Conservation (phyloP, 768 basidiomycete genomes). For the Paxillus rubicundulus region DNA sequence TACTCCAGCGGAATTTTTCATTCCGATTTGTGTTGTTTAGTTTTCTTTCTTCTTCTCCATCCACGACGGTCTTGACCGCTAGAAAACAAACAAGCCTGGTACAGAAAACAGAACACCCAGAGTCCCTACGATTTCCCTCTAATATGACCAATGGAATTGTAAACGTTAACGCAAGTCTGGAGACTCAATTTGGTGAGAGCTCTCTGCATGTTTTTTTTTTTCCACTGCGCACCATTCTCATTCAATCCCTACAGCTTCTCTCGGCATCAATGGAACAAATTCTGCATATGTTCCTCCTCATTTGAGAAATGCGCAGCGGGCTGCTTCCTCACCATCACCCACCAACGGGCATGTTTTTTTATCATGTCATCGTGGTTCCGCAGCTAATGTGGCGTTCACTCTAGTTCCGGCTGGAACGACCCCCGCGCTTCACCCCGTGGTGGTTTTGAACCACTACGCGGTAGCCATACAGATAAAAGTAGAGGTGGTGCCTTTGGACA, state of each 20-base stretch:
- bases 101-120: conserved; percentile 23
- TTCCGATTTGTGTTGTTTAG: conserved; percentile 10
- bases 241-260: conserved; percentile 51
- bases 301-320: conserved; percentile 82
- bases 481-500: conserved; percentile 42
- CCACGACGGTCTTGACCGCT: conserved; percentile 26
- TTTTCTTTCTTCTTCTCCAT: conserved; percentile 26
- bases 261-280: conserved; percentile 67
- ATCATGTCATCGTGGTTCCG: conserved; percentile 12
- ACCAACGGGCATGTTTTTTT: conserved; percentile 50
- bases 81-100: conserved; percentile 31
- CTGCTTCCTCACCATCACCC: conserved; percentile 54
- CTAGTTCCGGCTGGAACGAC: conserved; percentile 73
- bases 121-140: conserved; percentile 35
- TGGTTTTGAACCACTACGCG: conserved; percentile 41
- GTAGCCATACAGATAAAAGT: conserved; percentile 37
- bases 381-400: conserved; percentile 18
- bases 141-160: conserved; percentile 93
- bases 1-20: conserved; percentile 25
- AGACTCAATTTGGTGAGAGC: conserved; percentile 69
- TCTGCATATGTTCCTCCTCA: conserved; percentile 89
- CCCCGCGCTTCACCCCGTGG: conserved; percentile 66
- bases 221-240: background rate
- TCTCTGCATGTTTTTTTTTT: conserved; percentile 2
- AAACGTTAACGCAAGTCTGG: conserved; percentile 71